Base-by-base conservation (phyloP, 2,329 filamentous ascomycete genomes). In the Boeremia exigua region DNA sequence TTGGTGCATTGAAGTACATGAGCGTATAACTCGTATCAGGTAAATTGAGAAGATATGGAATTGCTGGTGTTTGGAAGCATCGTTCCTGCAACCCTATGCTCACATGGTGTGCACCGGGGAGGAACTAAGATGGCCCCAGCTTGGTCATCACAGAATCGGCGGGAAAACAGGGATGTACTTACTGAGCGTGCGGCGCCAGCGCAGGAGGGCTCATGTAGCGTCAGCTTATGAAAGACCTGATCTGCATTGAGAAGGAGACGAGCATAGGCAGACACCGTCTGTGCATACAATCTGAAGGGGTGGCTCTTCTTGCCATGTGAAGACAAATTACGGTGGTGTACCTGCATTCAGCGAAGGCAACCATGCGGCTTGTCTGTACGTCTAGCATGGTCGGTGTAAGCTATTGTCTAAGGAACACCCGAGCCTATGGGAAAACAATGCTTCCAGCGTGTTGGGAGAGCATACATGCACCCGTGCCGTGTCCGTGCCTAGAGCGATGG, bases 111-210 rank as follows among this genome's bases (percentile, higher is more conserved):
- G 43, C 15, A 47, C 14, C 23, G 47, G 42, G 48, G 58, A 64
- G 57, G 61, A 65, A 60, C 59, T 72, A 63, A 63, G 71, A 67
- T 72, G 70, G 70, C 70, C 70, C 70, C 69, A 72, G 69, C 70
- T 63, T 63, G 66, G 61, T 72, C 70, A 69, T 72, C 70, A 71
- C 63, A 37, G 17, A 48, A 32, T 23, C 7, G 29, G 39, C 28
- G 40, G 29, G 47, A 14, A 38, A 14, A n/a, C 19, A 8, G 23
- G 11, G 23, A 19, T 14, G 29, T n/a, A 56, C 59, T 60, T 63
- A 63, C 61, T 47, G 23, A 27, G 11, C 38, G 37, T 46, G 30
- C 23, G 29, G 36, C 29, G 15, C 8, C 17, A 36, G 42, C 27
- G 17, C 19, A 12, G 30, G 6, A 23, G 29, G 23, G 15, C n/a